Percentiles rank a stretch among this genome's conserved stretches.
phyloP scores from a whole-genome alignment of 352 stramenopile genomes.

The Phytophthora cryptogea region DNA sequence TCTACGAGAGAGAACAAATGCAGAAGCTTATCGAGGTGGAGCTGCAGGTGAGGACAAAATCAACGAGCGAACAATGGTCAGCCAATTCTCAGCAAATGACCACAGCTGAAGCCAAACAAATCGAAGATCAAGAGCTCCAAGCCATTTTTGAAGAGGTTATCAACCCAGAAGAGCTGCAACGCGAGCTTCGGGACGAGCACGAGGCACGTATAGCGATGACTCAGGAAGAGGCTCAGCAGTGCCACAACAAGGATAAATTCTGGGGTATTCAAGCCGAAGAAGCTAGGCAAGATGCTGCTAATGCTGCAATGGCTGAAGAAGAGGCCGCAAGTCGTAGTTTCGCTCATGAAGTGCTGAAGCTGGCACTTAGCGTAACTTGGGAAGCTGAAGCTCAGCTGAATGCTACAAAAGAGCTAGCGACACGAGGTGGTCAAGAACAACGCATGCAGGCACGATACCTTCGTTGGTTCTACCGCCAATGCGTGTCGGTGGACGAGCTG shows the following conservation, averaged over 20 bases:
- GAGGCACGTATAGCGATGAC: constrained; percentile 41
- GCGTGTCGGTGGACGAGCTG: constrained; percentile 58
- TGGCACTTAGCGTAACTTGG: constrained; percentile 41
- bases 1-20: constrained; percentile 43
- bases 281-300: constrained; percentile 31
- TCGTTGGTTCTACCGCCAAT: constrained; percentile 67
- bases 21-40: constrained; percentile 49
- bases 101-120: background rate
- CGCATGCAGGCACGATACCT: constrained; percentile 53
- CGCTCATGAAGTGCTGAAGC: constrained; percentile 29
- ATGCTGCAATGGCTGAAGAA: constrained; percentile 44
- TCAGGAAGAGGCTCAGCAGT: constrained; percentile 46
- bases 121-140: constrained; percentile 16
- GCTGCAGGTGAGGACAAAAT: constrained; percentile 31
- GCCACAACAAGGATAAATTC: constrained; percentile 50
- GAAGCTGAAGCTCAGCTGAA: constrained; percentile 32
- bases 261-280: constrained; percentile 72
- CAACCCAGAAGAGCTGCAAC: constrained; percentile 24
- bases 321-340: constrained; percentile 42
- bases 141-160: constrained; percentile 18
- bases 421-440: constrained; percentile 40
- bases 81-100: background rate
- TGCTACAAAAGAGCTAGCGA: constrained; percentile 13
- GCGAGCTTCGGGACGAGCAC: constrained; percentile 32
- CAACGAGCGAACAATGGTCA: background rate